Evolutionary conservation across 768 basidiomycete genomes (phyloP).

Genomic region (Amanita molliuscula): DNA sequence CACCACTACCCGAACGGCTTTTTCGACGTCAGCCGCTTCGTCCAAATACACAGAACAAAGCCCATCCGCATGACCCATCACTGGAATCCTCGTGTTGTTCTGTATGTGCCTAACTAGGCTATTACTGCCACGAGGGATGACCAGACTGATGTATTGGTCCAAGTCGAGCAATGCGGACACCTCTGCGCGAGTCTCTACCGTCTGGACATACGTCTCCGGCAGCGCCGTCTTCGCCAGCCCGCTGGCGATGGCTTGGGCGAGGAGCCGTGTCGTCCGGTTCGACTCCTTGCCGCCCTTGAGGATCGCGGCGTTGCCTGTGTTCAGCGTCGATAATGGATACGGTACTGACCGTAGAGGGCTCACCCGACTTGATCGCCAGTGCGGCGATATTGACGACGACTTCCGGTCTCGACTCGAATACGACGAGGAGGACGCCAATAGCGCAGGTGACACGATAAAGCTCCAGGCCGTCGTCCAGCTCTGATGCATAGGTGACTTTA

Average conservation of each 20-base stretch:
- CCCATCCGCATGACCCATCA: slow-evolving; percentile 99
- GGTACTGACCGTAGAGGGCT: slow-evolving; percentile 12
- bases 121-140: slow-evolving; percentile 94
- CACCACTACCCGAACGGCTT: slow-evolving; percentile 71
- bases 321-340: neutral
- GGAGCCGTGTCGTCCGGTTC: slow-evolving; percentile 60
- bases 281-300: slow-evolving; percentile 98
- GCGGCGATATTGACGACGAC: slow-evolving; percentile 97
- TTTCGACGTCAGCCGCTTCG: slow-evolving; percentile 64
- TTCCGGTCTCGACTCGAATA: slow-evolving; percentile 96
- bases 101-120: slow-evolving; percentile 83
- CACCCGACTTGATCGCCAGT: slow-evolving; percentile 93
- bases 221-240: slow-evolving; percentile 68
- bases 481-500: slow-evolving; percentile 76
- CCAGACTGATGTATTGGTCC: slow-evolving; percentile 91
- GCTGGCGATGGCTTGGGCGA: slow-evolving; percentile 70
- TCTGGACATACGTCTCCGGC: slow-evolving; percentile 78
- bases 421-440: slow-evolving; percentile 91
- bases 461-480: slow-evolving; percentile 79
- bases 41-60: slow-evolving; percentile 88
- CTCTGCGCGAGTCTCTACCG: slow-evolving; percentile 85
- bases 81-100: slow-evolving; percentile 83
- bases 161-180: slow-evolving; percentile 79
- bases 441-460: slow-evolving; percentile 93
- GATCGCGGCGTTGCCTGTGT: slow-evolving; percentile 88